A percentile compares a stretch with the other conserved stretches of the same genome.
Evolutionary conservation across 2,329 filamentous ascomycete genomes (phyloP).

Genomic region (Aspergillus terreus): DNA sequence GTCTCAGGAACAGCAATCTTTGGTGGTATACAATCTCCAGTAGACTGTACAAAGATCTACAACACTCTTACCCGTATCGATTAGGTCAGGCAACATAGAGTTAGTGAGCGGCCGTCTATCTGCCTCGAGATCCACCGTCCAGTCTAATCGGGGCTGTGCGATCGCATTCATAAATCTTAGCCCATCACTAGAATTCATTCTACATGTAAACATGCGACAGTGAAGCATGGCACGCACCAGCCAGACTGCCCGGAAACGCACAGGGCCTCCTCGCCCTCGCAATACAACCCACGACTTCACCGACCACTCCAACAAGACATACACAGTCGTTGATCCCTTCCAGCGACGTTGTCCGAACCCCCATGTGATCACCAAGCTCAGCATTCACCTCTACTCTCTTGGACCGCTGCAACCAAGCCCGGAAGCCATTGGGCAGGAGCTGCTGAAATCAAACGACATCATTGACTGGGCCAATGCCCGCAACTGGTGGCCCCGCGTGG

Average conservation of each 20-base stretch:
- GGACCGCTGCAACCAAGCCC: background rate
- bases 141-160: too few species aligned
- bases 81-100: too few species aligned
- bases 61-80: too few species aligned
- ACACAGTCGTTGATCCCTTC: background rate
- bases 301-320: background rate
- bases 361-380: background rate
- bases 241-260: background rate
- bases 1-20: too few species aligned
- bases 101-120: too few species aligned
- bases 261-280: background rate
- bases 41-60: too few species aligned
- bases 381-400: slow-evolving; percentile 1
- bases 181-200: too few species aligned
- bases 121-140: too few species aligned
- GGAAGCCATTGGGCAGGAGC: background rate
- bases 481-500: slow-evolving; percentile 12
- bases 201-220: background rate
- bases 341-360: background rate
- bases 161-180: too few species aligned
- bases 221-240: slow-evolving; percentile 1
- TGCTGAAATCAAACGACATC: background rate
- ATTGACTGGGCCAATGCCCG: slow-evolving; percentile 12
- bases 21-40: too few species aligned
- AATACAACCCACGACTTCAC: background rate